Percentiles rank a stretch among this genome's conserved stretches.
These are phyloP conservation scores for Fusarium penzigii DNA, from an alignment of 2,329 filamentous ascomycete species.

Conservation along the genomic window DNA sequence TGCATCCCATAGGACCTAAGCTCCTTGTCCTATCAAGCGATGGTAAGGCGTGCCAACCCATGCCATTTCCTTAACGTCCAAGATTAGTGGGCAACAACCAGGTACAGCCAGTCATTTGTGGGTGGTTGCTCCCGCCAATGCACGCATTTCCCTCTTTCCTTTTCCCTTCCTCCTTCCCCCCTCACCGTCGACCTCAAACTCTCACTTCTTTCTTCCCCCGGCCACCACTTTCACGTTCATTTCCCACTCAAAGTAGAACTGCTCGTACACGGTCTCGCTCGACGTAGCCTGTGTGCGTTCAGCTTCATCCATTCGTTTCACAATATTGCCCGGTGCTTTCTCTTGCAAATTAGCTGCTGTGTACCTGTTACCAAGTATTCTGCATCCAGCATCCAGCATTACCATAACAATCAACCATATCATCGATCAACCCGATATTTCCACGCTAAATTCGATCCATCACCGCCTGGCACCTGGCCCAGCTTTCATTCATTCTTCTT, in stretches of 20 bases:
- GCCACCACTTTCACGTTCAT: conserved; percentile 14
- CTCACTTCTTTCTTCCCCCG: conserved; percentile 7
- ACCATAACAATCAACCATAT: conserved; percentile 6
- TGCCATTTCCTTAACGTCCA: not conserved
- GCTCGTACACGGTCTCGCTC: conserved; percentile 20
- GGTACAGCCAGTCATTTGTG: not conserved
- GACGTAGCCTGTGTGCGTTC: conserved; percentile 20
- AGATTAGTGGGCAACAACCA: not conserved
- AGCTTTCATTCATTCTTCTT: conserved; percentile 18
- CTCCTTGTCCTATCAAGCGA: not conserved
- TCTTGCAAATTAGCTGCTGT: conserved; percentile 23
- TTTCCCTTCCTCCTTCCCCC: conserved; percentile 15
- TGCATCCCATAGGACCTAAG: not conserved
- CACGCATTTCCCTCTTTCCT: conserved; percentile 10
- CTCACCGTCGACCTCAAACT: conserved; percentile 19
- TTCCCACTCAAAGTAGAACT: conserved; percentile 20
- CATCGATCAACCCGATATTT: not conserved
- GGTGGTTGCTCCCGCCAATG: conserved; percentile 5
- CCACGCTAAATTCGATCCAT: not conserved
- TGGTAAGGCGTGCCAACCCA: not conserved
- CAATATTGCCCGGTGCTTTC: conserved; percentile 20
- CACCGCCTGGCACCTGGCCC: conserved; percentile 29
- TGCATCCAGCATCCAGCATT: not conserved
- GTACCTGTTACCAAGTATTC: conserved; percentile 2
- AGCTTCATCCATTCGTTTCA: conserved; percentile 34